Percentiles rank a stretch among this genome's conserved stretches.
Conservation (phyloP, 2,329 filamentous ascomycete genomes). For the Neopestalotiopsis rosae region DNA sequence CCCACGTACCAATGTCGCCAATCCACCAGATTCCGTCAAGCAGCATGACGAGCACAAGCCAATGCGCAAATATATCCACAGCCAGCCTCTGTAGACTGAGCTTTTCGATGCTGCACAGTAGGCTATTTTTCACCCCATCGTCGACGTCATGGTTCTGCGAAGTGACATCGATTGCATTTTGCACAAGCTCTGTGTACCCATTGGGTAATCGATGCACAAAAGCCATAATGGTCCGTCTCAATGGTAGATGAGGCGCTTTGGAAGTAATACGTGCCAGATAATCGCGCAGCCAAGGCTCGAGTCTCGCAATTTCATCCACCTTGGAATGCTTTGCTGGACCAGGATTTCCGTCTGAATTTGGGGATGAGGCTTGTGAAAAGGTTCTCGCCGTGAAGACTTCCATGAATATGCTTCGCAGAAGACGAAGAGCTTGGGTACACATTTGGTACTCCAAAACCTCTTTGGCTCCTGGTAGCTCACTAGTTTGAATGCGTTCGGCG, state of each 20-base stretch:
- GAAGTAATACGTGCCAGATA: slow-evolving; percentile 7
- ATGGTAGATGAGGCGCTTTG: neutral
- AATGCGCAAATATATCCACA: slow-evolving; percentile 7
- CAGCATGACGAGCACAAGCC: slow-evolving; percentile 14
- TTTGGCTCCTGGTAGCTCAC: neutral
- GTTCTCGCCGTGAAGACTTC: neutral
- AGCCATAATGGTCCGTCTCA: neutral
- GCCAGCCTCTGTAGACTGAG: neutral
- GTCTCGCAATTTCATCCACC: neutral
- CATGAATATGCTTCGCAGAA: neutral
- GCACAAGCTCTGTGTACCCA: neutral
- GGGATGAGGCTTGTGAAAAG: neutral
- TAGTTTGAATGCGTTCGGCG: too few relatives aligned
- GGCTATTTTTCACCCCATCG: neutral
- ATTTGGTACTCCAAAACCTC: neutral
- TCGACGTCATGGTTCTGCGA: neutral
- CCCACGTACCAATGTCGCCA: slow-evolving; percentile 7
- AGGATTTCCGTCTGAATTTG: too few relatives aligned
- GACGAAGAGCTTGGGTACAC: neutral
- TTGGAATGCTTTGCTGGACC: neutral
- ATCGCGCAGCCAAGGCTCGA: neutral
- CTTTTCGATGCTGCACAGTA: neutral
- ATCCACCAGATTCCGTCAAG: slow-evolving; percentile 14
- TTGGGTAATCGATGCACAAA: slow-evolving; percentile 1
- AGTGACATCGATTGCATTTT: neutral